Percentiles rank a stretch among this genome's conserved stretches.
These are phyloP conservation scores for Mallotus nudiflorus DNA, from an alignment of 345 rosid species.

Conservation along the genomic window DNA sequence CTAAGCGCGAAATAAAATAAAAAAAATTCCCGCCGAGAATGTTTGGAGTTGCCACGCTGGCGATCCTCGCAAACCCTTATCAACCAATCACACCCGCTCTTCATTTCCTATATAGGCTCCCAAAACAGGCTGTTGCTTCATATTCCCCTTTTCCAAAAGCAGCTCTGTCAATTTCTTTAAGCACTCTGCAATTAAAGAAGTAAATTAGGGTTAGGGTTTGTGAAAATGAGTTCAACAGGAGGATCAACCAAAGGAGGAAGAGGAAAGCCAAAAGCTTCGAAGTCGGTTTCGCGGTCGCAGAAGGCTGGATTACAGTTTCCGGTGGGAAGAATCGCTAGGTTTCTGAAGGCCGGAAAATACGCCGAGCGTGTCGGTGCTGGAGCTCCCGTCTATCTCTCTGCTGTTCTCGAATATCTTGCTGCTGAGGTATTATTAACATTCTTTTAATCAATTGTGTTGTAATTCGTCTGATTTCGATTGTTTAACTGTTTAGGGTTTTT, in stretches of 20 bases:
- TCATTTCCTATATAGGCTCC: conserved; percentile 29
- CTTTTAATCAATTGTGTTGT: too few species aligned
- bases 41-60: conserved; percentile 35
- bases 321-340: conserved; percentile 67
- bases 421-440: conserved; percentile 68
- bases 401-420: conserved; percentile 80
- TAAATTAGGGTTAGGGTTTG: conserved; percentile 28
- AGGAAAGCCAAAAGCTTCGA: conserved; percentile 64
- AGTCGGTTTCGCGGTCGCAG: conserved; percentile 58
- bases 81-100: conserved; percentile 31
- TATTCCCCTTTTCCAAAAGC: too few species aligned
- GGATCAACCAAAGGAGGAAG: conserved; percentile 65
- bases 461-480: background rate
- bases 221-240: conserved; percentile 53
- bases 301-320: conserved; percentile 80
- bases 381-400: conserved; percentile 76
- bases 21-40: conserved; percentile 41
- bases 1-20: background rate
- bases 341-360: conserved; percentile 67
- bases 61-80: conserved; percentile 30
- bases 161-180: too few species aligned
- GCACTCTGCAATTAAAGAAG: background rate
- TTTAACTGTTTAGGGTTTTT: background rate
- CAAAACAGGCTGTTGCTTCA: background rate
- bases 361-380: conserved; percentile 74